Percentiles rank a stretch among this genome's conserved stretches.
phyloP scores from a whole-genome alignment of 2,329 filamentous ascomycete genomes.

The Diaporthe nobilis region DNA sequence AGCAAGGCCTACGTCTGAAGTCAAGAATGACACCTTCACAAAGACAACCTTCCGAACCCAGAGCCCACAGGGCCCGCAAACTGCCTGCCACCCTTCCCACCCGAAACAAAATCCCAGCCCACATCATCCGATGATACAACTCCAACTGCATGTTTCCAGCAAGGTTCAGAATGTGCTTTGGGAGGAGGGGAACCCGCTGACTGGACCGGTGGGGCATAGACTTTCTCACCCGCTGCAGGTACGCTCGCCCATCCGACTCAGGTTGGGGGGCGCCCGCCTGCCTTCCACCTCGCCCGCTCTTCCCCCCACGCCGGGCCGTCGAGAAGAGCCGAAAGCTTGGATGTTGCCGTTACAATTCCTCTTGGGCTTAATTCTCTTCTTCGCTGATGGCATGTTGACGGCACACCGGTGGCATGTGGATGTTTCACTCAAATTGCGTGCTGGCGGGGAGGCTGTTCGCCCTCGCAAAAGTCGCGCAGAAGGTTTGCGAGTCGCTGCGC shows the following conservation, averaged over 20 bases:
- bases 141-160: neutral
- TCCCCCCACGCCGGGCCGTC: constrained; percentile 10
- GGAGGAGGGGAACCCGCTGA: neutral
- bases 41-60: neutral
- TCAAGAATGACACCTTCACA: neutral
- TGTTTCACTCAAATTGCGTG: constrained; percentile 17
- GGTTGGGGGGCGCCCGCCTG: no score
- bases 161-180: neutral
- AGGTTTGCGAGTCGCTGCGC: neutral
- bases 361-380: neutral
- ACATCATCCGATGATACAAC: constrained; percentile 3
- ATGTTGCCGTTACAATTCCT: neutral
- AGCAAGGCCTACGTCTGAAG: neutral
- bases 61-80: neutral
- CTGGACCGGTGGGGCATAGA: neutral
- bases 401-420: neutral
- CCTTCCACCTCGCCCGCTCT: neutral
- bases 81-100: neutral
- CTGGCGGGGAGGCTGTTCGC: neutral
- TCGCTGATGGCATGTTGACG: neutral
- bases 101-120: neutral
- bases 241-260: neutral
- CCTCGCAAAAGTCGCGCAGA: neutral
- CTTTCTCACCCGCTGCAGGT: constrained; percentile 22
- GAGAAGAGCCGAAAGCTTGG: constrained; percentile 3